Percentiles rank a stretch among this genome's conserved stretches.
Evolutionary conservation across 2,329 filamentous ascomycete genomes (phyloP).

Genomic region (Fusarium sp.): DNA sequence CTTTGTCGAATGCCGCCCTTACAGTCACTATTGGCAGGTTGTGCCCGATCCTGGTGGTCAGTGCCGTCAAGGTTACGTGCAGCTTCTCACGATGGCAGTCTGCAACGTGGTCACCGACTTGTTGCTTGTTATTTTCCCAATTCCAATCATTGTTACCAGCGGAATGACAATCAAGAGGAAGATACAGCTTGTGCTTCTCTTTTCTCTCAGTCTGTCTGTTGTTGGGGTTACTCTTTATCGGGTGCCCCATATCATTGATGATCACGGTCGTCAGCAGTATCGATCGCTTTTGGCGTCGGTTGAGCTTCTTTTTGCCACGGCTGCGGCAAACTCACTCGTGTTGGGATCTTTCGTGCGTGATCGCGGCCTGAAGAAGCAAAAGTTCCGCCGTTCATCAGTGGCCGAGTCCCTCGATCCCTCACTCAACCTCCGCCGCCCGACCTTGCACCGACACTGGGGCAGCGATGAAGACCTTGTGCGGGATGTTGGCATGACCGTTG

Average conservation of each 20-base stretch:
- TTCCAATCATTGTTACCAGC: slow-evolving; percentile 86
- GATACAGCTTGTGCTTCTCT: slow-evolving; percentile 80
- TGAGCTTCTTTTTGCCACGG: slow-evolving; percentile 89
- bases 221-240: slow-evolving; percentile 85
- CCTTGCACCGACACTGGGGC: slow-evolving; percentile 77
- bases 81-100: slow-evolving; percentile 89
- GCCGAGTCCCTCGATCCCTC: slow-evolving; percentile 71
- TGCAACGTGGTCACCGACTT: slow-evolving; percentile 92
- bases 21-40: slow-evolving; percentile 81
- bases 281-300: slow-evolving; percentile 90
- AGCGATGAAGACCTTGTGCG: slow-evolving; percentile 92
- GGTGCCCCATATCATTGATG: slow-evolving; percentile 79
- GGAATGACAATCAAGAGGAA: slow-evolving; percentile 83
- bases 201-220: slow-evolving; percentile 84
- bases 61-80: slow-evolving; percentile 88
- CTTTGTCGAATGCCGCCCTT: slow-evolving; percentile 84
- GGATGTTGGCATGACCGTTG: slow-evolving; percentile 78
- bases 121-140: slow-evolving; percentile 86
- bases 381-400: slow-evolving; percentile 76
- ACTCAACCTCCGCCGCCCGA: slow-evolving; percentile 57
- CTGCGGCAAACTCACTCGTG: slow-evolving; percentile 88
- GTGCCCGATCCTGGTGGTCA: slow-evolving; percentile 85
- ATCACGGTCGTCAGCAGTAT: slow-evolving; percentile 81
- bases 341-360: slow-evolving; percentile 94
- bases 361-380: slow-evolving; percentile 87